Evolutionary conservation across 176 grass and related monocot genomes (phyloP).

Genomic region (Triticum monococcum): DNA sequence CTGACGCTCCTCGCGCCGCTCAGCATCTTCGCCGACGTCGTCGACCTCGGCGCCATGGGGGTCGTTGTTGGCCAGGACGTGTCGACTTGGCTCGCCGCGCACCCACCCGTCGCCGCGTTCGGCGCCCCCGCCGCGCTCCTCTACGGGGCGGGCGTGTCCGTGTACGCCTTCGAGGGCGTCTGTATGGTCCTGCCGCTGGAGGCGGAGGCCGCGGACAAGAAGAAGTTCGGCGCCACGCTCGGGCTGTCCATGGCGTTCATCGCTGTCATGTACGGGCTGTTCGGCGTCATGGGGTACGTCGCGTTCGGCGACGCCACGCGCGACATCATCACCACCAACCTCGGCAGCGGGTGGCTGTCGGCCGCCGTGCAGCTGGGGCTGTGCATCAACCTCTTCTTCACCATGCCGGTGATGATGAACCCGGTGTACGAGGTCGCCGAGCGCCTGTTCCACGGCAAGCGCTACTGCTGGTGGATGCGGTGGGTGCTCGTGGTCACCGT

Average conservation of each 20-base stretch:
- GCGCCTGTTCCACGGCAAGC: constrained; percentile 68
- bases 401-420: constrained; percentile 99
- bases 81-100: constrained; percentile 33
- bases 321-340: constrained; percentile 98
- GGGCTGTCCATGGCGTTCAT: constrained; percentile 88
- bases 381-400: constrained; percentile 98
- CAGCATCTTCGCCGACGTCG: constrained; percentile 92
- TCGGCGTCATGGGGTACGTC: constrained; percentile 78
- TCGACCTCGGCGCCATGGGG: constrained; percentile 94
- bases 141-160: constrained; percentile 84
- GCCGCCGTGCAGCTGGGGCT: constrained; percentile 81
- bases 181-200: constrained; percentile 97
- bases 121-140: constrained; percentile 43
- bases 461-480: constrained; percentile 83
- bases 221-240: constrained; percentile 65
- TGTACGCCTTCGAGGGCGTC: constrained; percentile 92
- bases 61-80: constrained; percentile 79
- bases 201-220: constrained; percentile 74
- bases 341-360: constrained; percentile 72
- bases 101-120: constrained; percentile 54
- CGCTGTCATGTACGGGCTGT: constrained; percentile 73
- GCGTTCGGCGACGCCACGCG: constrained; percentile 77
- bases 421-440: constrained; percentile 96
- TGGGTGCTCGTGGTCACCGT: constrained; percentile 68
- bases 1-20: constrained; percentile 88